phyloP scores from a whole-genome alignment of 2,329 filamentous ascomycete genomes.

The Ophiostoma sp. region DNA sequence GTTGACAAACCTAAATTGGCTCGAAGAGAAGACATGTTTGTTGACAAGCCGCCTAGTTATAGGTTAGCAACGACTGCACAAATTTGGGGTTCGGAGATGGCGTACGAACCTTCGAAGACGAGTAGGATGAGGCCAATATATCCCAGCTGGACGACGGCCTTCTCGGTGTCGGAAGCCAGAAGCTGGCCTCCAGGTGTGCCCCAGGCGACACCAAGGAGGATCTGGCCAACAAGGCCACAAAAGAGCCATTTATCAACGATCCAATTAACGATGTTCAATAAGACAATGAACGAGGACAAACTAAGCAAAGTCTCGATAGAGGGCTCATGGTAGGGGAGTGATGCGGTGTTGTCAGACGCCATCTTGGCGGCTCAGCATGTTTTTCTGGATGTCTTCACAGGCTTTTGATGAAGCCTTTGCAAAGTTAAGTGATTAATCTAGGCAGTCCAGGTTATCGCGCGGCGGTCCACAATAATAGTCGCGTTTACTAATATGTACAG shows the following conservation, averaged over 20 bases:
- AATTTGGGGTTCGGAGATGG: not conserved
- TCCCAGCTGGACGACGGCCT: conserved; percentile 58
- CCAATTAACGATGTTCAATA: conserved; percentile 55
- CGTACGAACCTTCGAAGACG: conserved; percentile 58
- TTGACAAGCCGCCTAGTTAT: conserved; percentile 52
- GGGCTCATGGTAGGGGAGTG: conserved; percentile 54
- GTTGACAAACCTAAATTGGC: conserved; percentile 57
- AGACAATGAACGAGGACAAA: conserved; percentile 56
- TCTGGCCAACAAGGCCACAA: conserved; percentile 67
- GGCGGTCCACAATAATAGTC: too few relatives aligned
- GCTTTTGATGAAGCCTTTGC: not conserved
- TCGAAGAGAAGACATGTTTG: conserved; percentile 48
- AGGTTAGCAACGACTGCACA: not conserved
- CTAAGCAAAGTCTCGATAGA: conserved; percentile 54
- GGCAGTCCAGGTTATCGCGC: too few relatives aligned
- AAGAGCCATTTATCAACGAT: conserved; percentile 56
- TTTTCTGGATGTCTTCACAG: not conserved
- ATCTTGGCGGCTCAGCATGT: not conserved
- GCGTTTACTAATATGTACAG: too few relatives aligned
- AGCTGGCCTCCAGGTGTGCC: conserved; percentile 60
- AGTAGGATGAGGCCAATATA: conserved; percentile 69
- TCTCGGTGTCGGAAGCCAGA: conserved; percentile 49
- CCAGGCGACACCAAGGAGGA: conserved; percentile 65
- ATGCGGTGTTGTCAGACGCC: conserved; percentile 3
- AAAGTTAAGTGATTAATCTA: not conserved